Conservation (phyloP, 176 grass and related monocot genomes). For the Oryza brachyantha region DNA sequence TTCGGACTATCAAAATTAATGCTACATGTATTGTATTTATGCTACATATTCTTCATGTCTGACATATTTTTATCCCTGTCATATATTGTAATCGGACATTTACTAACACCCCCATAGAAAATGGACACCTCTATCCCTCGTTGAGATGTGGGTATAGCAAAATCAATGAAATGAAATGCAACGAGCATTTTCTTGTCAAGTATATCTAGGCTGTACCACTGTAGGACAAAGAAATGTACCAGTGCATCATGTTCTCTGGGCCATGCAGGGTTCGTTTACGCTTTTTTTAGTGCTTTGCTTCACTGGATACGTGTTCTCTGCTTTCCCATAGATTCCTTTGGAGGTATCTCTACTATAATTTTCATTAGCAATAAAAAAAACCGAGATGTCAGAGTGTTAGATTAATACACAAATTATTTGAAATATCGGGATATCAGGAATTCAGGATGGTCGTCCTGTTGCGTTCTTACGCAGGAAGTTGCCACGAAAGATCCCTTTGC, state of each 20-base stretch:
- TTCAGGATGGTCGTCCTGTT: background rate
- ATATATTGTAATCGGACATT: too few species aligned
- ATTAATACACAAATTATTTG: conserved; percentile 37
- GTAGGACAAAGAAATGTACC: conserved; percentile 29
- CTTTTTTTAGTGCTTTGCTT: conserved; percentile 30
- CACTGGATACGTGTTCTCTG: conserved; percentile 45
- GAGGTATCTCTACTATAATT: conserved; percentile 26
- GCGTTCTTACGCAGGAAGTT: conserved; percentile 38
- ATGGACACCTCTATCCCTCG: too few species aligned
- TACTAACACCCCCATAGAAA: too few species aligned
- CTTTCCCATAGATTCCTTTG: conserved; percentile 43
- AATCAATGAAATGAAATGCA: background rate
- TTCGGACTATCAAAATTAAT: too few species aligned
- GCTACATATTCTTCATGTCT: too few species aligned
- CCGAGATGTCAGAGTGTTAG: conserved; percentile 30
- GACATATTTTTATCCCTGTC: too few species aligned
- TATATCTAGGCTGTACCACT: conserved; percentile 29
- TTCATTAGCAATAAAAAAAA: background rate
- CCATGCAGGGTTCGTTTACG: conserved; percentile 8
- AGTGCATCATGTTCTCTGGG: conserved; percentile 39
- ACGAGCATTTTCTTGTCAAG: background rate
- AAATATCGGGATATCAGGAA: background rate
- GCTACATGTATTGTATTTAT: too few species aligned
- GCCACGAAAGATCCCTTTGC: conserved; percentile 25
- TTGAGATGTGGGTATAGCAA: background rate